Conservation (phyloP, 2,329 filamentous ascomycete genomes). For the Diaporthe sp. region DNA sequence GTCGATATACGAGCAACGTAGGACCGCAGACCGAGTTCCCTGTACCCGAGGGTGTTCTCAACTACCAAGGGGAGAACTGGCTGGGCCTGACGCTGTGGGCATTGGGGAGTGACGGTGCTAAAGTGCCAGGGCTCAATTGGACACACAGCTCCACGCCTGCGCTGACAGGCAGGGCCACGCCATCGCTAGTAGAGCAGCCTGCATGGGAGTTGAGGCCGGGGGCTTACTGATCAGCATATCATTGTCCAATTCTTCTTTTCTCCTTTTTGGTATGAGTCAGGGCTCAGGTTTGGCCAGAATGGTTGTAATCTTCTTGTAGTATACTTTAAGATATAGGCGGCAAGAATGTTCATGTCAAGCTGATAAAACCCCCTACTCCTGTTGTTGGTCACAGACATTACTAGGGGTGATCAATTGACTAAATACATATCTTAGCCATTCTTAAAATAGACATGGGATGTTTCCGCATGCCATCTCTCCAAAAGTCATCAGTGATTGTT, state of each 20-base stretch:
- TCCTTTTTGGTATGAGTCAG: not conserved
- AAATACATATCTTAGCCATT: not conserved
- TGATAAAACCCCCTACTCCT: too few species aligned
- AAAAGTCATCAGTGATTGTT: not conserved
- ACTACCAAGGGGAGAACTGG: slow-evolving; percentile 76
- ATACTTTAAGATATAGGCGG: not conserved
- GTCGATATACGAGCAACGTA: slow-evolving; percentile 68
- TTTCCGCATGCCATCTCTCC: not conserved
- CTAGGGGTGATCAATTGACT: not conserved
- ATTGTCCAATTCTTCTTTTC: not conserved
- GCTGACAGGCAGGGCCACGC: slow-evolving; percentile 35
- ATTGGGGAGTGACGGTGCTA: slow-evolving; percentile 65
- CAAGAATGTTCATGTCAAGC: not conserved
- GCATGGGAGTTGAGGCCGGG: slow-evolving; percentile 57
- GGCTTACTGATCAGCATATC: slow-evolving; percentile 54
- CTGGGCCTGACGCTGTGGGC: slow-evolving; percentile 77
- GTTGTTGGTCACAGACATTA: not conserved
- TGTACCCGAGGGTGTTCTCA: slow-evolving; percentile 75
- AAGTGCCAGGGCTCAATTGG: slow-evolving; percentile 59
- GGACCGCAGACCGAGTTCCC: slow-evolving; percentile 77
- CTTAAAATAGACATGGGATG: not conserved
- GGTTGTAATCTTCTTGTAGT: not conserved
- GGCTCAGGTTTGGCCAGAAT: too few species aligned
- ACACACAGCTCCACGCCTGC: slow-evolving; percentile 50
- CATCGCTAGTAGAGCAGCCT: slow-evolving; percentile 53